Evolutionary conservation across 2,329 filamentous ascomycete genomes (phyloP), one percentile per base, ranked within the genome.

Genomic region (Trichoderma sp.): DNA sequence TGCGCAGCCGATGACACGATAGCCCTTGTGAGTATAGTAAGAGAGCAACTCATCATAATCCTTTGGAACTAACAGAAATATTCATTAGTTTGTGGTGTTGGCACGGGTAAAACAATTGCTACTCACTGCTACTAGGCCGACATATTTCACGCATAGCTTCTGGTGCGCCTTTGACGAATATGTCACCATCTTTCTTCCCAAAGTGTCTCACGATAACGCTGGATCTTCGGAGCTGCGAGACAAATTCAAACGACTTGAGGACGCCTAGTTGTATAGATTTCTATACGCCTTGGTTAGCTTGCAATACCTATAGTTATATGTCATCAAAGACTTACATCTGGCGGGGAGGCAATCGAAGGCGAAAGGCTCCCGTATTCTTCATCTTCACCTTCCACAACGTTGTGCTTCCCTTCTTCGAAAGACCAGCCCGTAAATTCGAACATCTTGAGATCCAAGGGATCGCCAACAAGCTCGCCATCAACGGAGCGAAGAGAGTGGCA

Each of bases 81-180:
- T 23, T 53, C 11, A 28, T 70, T 39, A 39, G 32, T 59, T 36
- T 61, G 32, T 34, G 57, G 15, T 47, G 13, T 20, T 23, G 47
- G 26, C 4, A 11, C n/a, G 6, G n/a, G 32, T 20, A 50, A 20
- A 9, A 43, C 13, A 30, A 1, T 13, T 8, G 17, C 28, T 72
- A 85, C 90, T 85, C 78, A 93, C 91, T 93, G 80, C 90, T 95
- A 74, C 95, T 92, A 1, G 92, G 86, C 12, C 88, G 87, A 81
- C 96, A 99, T 53, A 99, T 98, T 26, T 96, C 94, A 74, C 91
- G 93, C 92, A 99, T 97, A 76, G 94, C 95, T 81, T 99, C 96
- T 2, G 96, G 96, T 7, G 97, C 96, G 36, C 96, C 96, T 81
- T 99, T 99, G 73, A 98, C 95, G 80, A 94, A 99, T 53, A 98